phyloP scores from a whole-genome alignment of 2,329 filamentous ascomycete species.

The Tricladium varicosporioides region DNA sequence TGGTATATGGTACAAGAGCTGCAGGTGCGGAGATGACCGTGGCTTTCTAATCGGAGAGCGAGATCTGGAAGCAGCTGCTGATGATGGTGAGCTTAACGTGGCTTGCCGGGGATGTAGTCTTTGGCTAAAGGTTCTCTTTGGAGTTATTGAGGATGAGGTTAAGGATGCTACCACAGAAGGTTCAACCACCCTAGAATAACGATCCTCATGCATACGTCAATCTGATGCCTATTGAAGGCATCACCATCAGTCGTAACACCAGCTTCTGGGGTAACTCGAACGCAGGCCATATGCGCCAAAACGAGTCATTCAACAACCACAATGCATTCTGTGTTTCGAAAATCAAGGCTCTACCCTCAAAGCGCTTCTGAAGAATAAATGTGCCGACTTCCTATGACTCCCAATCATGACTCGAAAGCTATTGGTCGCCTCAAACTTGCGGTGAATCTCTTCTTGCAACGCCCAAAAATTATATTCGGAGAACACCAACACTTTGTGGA shows the following conservation, averaged over 20 bases:
- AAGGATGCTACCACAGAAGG: constrained; percentile 5
- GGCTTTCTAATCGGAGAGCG: constrained; percentile 58
- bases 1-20: constrained; percentile 52
- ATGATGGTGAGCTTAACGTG: constrained; percentile 60
- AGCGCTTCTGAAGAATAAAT: neutral
- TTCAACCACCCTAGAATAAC: too few relatives aligned
- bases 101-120: constrained; percentile 66
- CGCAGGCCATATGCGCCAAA: too few relatives aligned
- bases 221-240: too few relatives aligned
- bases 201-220: too few relatives aligned
- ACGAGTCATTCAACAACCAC: too few relatives aligned
- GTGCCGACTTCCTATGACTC: constrained; percentile 36
- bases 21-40: constrained; percentile 62
- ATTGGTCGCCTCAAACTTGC: constrained; percentile 38
- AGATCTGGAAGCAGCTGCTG: constrained; percentile 57
- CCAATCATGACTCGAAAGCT: constrained; percentile 34
- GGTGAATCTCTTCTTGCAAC: constrained; percentile 35
- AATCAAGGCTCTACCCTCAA: neutral
- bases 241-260: too few relatives aligned
- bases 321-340: too few relatives aligned
- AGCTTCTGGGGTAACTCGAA: too few relatives aligned
- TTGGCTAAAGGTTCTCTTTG: constrained; percentile 64
- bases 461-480: constrained; percentile 25
- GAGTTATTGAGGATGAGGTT: constrained; percentile 43
- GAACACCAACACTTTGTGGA: constrained; percentile 31